A percentile compares a stretch with the other conserved stretches of the same genome.
Evolutionary conservation across 2,329 filamentous ascomycete species (phyloP).

Genomic region (Teratosphaeria epicoccoides): DNA sequence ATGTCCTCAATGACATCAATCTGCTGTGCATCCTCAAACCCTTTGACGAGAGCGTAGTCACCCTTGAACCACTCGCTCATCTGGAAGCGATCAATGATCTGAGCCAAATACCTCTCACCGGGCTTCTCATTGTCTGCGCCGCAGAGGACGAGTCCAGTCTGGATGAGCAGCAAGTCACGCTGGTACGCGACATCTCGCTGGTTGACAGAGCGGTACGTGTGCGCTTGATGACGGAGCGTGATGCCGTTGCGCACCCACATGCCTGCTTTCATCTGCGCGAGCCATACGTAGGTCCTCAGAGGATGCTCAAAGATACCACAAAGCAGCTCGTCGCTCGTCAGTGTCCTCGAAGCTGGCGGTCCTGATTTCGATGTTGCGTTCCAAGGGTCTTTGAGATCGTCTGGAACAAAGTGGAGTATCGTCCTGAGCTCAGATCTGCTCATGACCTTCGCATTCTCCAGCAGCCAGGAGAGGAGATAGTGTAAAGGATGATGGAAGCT

Average conservation of each 20-base stretch:
- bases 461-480: conserved; percentile 90
- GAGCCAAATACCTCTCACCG: conserved; percentile 57
- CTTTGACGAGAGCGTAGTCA: conserved; percentile 61
- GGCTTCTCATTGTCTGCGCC: conserved; percentile 52
- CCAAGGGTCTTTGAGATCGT: conserved; percentile 49
- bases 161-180: conserved; percentile 85
- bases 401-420: conserved; percentile 60
- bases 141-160: conserved; percentile 81
- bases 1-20: conserved; percentile 94
- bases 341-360: conserved; percentile 10
- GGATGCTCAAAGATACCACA: conserved; percentile 72
- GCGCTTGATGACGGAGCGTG: conserved; percentile 87
- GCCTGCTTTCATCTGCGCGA: conserved; percentile 94
- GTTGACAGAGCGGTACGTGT: conserved; percentile 79
- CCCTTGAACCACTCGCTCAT: conserved; percentile 81
- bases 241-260: conserved; percentile 99
- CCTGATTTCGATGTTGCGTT: conserved; percentile 19
- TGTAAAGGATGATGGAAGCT: conserved; percentile 97
- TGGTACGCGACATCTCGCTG: conserved; percentile 90
- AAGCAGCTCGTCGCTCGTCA: conserved; percentile 21
- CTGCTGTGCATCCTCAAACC: conserved; percentile 77
- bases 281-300: conserved; percentile 84
- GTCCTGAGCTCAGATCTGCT: conserved; percentile 53
- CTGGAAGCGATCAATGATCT: conserved; percentile 84
- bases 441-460: conserved; percentile 78